phyloP scores from a whole-genome alignment of 192 early-diverging fungal species.

The Backusella westeae region DNA sequence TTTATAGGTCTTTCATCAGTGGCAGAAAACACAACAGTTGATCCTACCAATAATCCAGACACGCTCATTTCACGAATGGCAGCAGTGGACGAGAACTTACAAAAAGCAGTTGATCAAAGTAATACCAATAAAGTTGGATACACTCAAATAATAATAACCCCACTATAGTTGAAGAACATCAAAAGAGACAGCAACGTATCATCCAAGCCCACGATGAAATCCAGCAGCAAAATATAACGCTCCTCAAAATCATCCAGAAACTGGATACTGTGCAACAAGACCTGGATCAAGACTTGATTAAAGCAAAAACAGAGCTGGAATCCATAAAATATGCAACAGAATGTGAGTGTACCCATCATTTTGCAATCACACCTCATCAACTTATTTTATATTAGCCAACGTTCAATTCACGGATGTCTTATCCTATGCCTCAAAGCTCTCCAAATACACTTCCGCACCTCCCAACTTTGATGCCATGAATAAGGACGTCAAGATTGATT shows the following conservation, averaged over 20 bases:
- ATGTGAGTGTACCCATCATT: conserved; percentile 6
- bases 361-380: neutral
- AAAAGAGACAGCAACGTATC: conserved; percentile 43
- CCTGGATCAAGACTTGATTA: conserved; percentile 28
- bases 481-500: conserved; percentile 42
- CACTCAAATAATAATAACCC: too few relatives aligned
- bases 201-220: conserved; percentile 48
- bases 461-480: conserved; percentile 44
- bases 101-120: conserved; percentile 50
- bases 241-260: conserved; percentile 37
- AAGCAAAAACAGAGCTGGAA: conserved; percentile 25
- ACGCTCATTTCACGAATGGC: conserved; percentile 40
- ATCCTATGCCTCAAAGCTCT: conserved; percentile 49
- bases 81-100: conserved; percentile 39
- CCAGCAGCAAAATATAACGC: conserved; percentile 39
- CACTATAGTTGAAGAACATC: conserved; percentile 48
- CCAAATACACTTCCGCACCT: conserved; percentile 52
- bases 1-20: conserved; percentile 20
- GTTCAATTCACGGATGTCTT: conserved; percentile 47
- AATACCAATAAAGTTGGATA: neutral
- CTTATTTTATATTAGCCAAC: conserved; percentile 22
- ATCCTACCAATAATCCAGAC: conserved; percentile 25
- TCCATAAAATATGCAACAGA: conserved; percentile 31
- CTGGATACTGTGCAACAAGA: conserved; percentile 33
- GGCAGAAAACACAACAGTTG: conserved; percentile 24